Evolutionary conservation across 2,329 filamentous ascomycete species (phyloP), one percentile per base, ranked within the genome.

Genomic region (Zymoseptoria pseudotritici): DNA sequence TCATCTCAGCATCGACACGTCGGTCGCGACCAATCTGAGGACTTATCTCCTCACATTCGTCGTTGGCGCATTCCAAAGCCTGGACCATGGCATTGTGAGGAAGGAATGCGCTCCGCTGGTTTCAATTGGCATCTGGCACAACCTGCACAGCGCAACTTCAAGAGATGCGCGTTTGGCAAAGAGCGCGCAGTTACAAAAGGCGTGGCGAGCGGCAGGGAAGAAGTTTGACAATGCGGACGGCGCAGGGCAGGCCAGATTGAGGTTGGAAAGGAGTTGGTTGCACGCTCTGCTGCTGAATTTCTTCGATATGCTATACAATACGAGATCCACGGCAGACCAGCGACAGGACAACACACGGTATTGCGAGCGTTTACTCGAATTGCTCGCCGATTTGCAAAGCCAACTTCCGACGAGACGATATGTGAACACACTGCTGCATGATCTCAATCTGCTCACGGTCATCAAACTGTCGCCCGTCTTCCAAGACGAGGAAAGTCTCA

Each of bases 31-130:
- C 42, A 73, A 73, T 57, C 72, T 80, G 58, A 86, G 90, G 62
- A 89, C 88, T 8, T 87, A 96, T 56, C 83, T 97, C n/a, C 79
- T 99, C 21, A 88, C 85, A 22, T 97, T 97, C 75, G 82, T 97
- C 63, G 95, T 96, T 55, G 85, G 87, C 66, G 90, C 93, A 42
- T 99, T 97, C 72, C 92, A 97, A 74, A 97, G 91, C 53, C 81
- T 99, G 31, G 95, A 99, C 73, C 92, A 86, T 71, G 83, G 84
- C 46, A 83, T 96, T 58, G 89, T 99, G 55, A 87, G 94, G 63
- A 97, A 97, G 74, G 94, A 99, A 79, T 97, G 94, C 75, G 94
- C 93, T 6, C 91, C 95, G 1, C 79, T 99, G 56, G 93, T 99
- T 20, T 94, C 91, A 11, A 96, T 99, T 68, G 88, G 90, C 0